Evolutionary conservation across 2,329 filamentous ascomycete species (phyloP), one percentile per base, ranked within the genome.

Genomic region (Fusarium penzigii): DNA sequence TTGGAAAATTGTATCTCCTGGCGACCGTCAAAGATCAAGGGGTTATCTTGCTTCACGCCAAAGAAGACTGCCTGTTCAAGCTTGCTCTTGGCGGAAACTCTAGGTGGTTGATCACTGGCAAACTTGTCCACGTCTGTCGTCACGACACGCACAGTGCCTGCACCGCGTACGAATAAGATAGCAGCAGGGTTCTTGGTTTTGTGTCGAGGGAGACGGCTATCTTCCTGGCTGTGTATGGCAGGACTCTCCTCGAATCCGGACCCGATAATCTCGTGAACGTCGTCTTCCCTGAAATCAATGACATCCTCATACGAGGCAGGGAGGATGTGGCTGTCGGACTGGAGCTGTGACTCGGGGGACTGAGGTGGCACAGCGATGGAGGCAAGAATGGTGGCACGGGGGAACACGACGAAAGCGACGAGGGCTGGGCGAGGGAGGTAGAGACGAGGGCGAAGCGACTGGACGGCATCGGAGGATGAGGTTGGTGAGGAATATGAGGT

Each of bases 21-120:
- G 57, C 84, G 83, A 41, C 86, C 82, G 41, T 87, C 83, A 63
- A 99, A 91, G 56, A 92, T 86, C n/a, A 99, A 74, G n/a, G 93
- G 89, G 63, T 92, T 97, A 65, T 90, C 85, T 56, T 87, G 81
- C 67, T 89, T 85, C 44, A 84, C 85, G 2, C 92, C 92, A 68
- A 91, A 97, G 72, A 97, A 97, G 1, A 97, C 89, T 3, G 92
- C 92, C 73, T 99, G 92, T 67, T 97, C 91, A 39, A 99, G 80
- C 72, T 94, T 96, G 72, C 86, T 90, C 72, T 91, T 94, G 7
- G 90, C 89, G 1, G 89, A 92, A 14, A 96, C 83, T 59, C 78
- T 73, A 2, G 83, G 84, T 5, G 83, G 78, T 48, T 74, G 72
- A 47, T 82, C 80, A 55, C 80, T 82, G 12, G 78, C 78, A 62